Percentiles rank a stretch among this genome's conserved stretches.
Evolutionary conservation across 2,329 filamentous ascomycete genomes (phyloP).

Genomic region (Dothideomycetes sp.): DNA sequence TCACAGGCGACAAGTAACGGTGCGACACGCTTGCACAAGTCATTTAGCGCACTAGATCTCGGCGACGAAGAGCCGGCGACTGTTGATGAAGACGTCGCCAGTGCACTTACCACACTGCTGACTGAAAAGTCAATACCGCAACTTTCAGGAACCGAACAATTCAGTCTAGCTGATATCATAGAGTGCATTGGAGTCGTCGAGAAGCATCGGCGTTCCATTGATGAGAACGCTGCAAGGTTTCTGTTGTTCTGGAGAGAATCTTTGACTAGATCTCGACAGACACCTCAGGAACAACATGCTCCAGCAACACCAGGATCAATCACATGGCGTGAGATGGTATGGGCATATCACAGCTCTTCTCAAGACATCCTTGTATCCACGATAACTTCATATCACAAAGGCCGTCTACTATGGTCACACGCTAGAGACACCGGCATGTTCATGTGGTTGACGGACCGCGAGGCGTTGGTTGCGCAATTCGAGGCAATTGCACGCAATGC

Average conservation of each 20-base stretch:
- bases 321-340: slow-evolving; percentile 64
- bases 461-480: slow-evolving; percentile 71
- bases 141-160: slow-evolving; percentile 9
- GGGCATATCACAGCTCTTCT: slow-evolving; percentile 73
- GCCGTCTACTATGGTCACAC: slow-evolving; percentile 71
- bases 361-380: slow-evolving; percentile 86
- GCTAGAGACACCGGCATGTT: slow-evolving; percentile 82
- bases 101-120: slow-evolving; percentile 65
- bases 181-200: slow-evolving; percentile 79
- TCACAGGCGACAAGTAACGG: neutral
- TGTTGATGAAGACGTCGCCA: slow-evolving; percentile 61
- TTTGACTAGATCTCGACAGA: slow-evolving; percentile 46
- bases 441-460: slow-evolving; percentile 79
- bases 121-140: slow-evolving; percentile 57
- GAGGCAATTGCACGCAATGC: slow-evolving; percentile 87
- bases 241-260: slow-evolving; percentile 64
- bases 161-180: slow-evolving; percentile 9
- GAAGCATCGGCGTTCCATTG: slow-evolving; percentile 76
- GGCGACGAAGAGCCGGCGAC: slow-evolving; percentile 50
- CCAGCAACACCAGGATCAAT: slow-evolving; percentile 27
- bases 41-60: slow-evolving; percentile 20
- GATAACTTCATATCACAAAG: slow-evolving; percentile 67
- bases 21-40: slow-evolving; percentile 5
- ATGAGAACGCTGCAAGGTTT: slow-evolving; percentile 80
- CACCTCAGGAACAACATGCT: neutral